Conservation (phyloP, 306 rosid genomes). For the Ammopiptanthus mongolicus region DNA sequence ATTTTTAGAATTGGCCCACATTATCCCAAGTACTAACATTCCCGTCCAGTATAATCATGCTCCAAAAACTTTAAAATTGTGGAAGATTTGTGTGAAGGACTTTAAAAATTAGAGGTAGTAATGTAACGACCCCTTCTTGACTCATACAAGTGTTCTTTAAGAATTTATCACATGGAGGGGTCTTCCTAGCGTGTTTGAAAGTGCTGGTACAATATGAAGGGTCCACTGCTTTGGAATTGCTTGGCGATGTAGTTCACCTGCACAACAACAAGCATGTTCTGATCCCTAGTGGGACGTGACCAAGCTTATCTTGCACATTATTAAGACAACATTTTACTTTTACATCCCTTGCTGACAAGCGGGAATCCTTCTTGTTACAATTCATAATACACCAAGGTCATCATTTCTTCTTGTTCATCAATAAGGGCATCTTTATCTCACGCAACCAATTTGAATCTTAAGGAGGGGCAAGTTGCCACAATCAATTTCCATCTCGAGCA, state of each 20-base stretch:
- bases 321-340: background rate
- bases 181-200: background rate
- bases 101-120: background rate
- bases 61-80: background rate
- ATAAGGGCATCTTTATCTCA: background rate
- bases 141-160: background rate
- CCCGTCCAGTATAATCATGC: background rate
- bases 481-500: too few species aligned
- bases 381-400: background rate
- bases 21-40: background rate
- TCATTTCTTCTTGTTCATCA: too few species aligned
- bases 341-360: background rate
- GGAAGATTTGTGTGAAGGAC: background rate
- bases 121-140: background rate
- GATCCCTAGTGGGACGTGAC: background rate
- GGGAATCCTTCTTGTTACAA: background rate
- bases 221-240: background rate
- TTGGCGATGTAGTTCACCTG: background rate
- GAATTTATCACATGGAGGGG: slow-evolving; percentile 27
- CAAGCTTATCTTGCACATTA: background rate
- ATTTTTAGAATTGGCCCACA: background rate
- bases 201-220: background rate
- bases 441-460: background rate
- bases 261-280: background rate
- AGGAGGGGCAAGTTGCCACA: too few species aligned